phyloP scores from a whole-genome alignment of 2,329 filamentous ascomycete genomes.

The Botrytis tulipae region DNA sequence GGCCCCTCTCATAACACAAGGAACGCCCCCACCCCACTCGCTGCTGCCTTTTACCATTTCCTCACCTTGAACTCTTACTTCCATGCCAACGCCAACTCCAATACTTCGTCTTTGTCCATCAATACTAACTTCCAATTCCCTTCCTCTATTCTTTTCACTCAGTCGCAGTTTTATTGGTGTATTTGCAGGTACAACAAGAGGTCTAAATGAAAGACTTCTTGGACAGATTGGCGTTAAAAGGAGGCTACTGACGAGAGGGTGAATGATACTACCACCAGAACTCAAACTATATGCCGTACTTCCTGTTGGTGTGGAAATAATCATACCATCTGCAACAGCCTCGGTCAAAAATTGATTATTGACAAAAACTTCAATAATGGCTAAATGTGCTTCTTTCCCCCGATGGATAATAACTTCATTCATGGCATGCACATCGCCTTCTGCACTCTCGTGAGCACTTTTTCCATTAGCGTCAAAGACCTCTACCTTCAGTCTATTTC shows the following conservation, averaged over 20 bases:
- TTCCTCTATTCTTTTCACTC: conserved; percentile 74
- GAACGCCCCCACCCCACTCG: conserved; percentile 74
- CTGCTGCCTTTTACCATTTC: conserved; percentile 55
- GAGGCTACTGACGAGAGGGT: conserved; percentile 84
- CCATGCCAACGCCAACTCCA: conserved; percentile 71
- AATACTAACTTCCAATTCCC: conserved; percentile 75
- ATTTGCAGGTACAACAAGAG: conserved; percentile 82
- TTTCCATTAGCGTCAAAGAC: conserved; percentile 70
- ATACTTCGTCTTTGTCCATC: conserved; percentile 67
- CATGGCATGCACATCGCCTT: conserved; percentile 62
- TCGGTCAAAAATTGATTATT: conserved; percentile 89
- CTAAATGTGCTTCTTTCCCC: conserved; percentile 84
- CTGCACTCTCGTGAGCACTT: conserved; percentile 36
- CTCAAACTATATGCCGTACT: conserved; percentile 96
- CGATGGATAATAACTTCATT: conserved; percentile 95
- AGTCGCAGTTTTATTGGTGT: conserved; percentile 79
- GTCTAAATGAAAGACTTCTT: conserved; percentile 86
- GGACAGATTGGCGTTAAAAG: conserved; percentile 94
- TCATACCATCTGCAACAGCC: conserved; percentile 91
- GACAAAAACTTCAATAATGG: conserved; percentile 87
- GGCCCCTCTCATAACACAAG: conserved; percentile 75
- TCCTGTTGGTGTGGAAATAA: conserved; percentile 90
- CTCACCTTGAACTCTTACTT: conserved; percentile 87
- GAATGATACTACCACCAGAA: conserved; percentile 87
- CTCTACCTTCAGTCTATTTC: conserved; percentile 83